phyloP scores from a whole-genome alignment of 192 early-diverging fungal genomes.

The Coemansia pectinata region DNA sequence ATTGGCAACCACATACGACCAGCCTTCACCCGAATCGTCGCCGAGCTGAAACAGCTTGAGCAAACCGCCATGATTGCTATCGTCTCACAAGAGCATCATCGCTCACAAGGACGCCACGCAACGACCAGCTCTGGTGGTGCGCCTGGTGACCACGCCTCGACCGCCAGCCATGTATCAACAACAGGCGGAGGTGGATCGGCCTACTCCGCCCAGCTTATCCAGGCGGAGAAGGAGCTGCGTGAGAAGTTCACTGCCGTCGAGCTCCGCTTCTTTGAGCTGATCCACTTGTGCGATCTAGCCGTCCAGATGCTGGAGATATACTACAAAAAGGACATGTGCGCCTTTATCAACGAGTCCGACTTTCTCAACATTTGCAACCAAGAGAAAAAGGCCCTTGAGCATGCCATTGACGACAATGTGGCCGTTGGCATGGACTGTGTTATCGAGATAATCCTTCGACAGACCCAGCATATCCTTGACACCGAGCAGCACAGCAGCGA shows the following conservation, averaged over 20 bases:
- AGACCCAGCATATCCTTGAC: conserved; percentile 81
- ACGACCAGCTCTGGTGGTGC: neutral
- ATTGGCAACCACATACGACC: conserved; percentile 59
- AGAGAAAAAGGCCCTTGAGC: conserved; percentile 89
- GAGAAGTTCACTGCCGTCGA: conserved; percentile 61
- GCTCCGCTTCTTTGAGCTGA: conserved; percentile 87
- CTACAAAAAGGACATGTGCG: conserved; percentile 83
- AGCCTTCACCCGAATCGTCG: conserved; percentile 33
- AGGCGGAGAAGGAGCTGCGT: conserved; percentile 38
- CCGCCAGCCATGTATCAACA: conserved; percentile 41
- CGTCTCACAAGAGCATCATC: conserved; percentile 9
- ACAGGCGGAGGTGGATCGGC: conserved; percentile 45
- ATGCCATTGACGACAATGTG: conserved; percentile 83
- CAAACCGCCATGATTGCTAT: conserved; percentile 33
- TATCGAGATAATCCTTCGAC: conserved; percentile 83
- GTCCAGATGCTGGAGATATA: conserved; percentile 96
- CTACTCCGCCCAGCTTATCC: conserved; percentile 51
- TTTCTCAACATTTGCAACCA: conserved; percentile 90
- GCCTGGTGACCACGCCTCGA: neutral
- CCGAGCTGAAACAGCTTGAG: conserved; percentile 42
- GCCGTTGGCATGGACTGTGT: conserved; percentile 91
- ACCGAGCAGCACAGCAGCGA: conserved; percentile 68
- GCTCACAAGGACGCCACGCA: conserved; percentile 3
- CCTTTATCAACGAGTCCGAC: conserved; percentile 85
- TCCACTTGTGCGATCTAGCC: conserved; percentile 90